These are phyloP conservation scores for Metschnikowia kofuensis DNA, from an alignment of 805 yeast genomes.

Conservation along the genomic window DNA sequence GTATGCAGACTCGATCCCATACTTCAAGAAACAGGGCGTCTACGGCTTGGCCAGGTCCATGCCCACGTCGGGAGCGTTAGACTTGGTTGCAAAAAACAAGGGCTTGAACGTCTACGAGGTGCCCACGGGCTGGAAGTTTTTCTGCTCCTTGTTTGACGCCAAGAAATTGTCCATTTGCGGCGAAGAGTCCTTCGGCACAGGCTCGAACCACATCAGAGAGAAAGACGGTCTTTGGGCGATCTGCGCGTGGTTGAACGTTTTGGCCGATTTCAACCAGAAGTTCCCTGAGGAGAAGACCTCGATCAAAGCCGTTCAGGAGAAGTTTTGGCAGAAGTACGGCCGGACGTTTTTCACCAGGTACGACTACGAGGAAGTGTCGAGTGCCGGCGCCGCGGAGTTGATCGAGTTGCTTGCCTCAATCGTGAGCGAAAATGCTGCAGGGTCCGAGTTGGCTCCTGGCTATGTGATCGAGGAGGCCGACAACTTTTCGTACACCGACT, in stretches of 20 bases:
- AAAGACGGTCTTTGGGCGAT: constrained; percentile 98
- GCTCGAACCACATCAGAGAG: constrained; percentile 95
- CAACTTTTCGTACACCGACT: constrained; percentile 88
- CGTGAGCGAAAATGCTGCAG: constrained; percentile 36
- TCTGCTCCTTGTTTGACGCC: constrained; percentile 93
- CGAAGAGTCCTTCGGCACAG: constrained; percentile 97
- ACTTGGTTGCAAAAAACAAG: constrained; percentile 78
- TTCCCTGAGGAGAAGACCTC: constrained; percentile 60
- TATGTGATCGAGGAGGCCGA: constrained; percentile 70
- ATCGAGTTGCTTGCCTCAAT: constrained; percentile 44
- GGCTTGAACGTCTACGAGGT: constrained; percentile 83
- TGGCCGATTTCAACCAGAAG: constrained; percentile 72
- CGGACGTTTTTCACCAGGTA: constrained; percentile 96
- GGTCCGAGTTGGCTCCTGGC: constrained; percentile 47
- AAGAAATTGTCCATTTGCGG: constrained; percentile 94
- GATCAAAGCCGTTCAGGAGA: constrained; percentile 73
- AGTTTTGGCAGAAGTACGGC: constrained; percentile 91
- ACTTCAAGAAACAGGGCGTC: constrained; percentile 80
- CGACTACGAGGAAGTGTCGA: constrained; percentile 82
- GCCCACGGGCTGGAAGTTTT: constrained; percentile 99
- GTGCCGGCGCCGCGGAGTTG: constrained; percentile 71
- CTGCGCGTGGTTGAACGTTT: constrained; percentile 92
- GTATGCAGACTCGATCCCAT: constrained; percentile 86
- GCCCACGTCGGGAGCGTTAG: constrained; percentile 96
- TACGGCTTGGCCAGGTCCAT: constrained; percentile 93